Base-by-base conservation (phyloP, 1,284 basidiomycete genomes). In the Leccinum brunneo-olivaceum region DNA sequence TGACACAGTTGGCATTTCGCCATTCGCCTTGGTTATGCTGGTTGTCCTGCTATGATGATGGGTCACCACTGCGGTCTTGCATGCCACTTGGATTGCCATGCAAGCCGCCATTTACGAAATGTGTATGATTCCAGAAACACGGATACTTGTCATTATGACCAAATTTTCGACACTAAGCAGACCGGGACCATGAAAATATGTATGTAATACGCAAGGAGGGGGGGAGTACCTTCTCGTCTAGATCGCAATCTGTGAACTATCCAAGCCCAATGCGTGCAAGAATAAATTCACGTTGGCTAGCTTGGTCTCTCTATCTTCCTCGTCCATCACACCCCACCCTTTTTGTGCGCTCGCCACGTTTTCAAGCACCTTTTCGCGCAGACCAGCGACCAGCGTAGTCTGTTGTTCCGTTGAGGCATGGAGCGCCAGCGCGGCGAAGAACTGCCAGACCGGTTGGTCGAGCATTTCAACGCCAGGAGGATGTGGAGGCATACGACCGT, bases 381-480 rank as follows among this genome's bases (percentile, higher is more conserved):
- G 70, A 35, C 84, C 77, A 30, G 82, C 80, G 16, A 99, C 93
- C 32, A 98, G 76, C 40, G 82, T 70, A 51, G 90, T 84, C 60
- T 98, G 91, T 58, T 90, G 84, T 55, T 92, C 85, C 41, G 81
- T 73, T 36, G 79, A 78, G 10, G 90, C 85, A 52, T 91, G 90
- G 39, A 96, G 74, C 3, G 94, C 93, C 39, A 98, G 70, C 3
- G 89, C 81, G 9, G 90, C 90, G 41, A 94, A 77, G 70, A 95
- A 89, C 63, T 90, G 85, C 91, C 90, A 96, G 15, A 90, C 87
- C 15, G 84, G 90, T 68, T 88, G 90, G 65, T 98, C 95, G 46
- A 87, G 78, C 36, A 80, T 73, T 63, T 94, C 90, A 19, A 76
- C 58, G 76, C 79, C 97, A 90, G 25, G 92, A 72, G 14, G 71